Percentiles rank a stretch among this genome's conserved stretches.
Evolutionary conservation across 306 rosid genomes (phyloP).

Genomic region (Lathyrus tuberosus): DNA sequence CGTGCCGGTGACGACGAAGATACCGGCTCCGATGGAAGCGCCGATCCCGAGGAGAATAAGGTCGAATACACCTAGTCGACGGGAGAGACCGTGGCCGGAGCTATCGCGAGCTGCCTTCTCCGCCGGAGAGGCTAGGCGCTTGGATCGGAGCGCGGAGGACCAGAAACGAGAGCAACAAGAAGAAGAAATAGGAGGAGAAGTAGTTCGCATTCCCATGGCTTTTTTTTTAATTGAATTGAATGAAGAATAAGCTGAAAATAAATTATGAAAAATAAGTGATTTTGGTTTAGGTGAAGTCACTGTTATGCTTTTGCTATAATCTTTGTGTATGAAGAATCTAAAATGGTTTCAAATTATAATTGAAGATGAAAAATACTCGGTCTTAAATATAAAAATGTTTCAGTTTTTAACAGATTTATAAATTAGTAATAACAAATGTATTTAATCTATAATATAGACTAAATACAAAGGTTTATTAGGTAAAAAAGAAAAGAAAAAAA

Average conservation of each 20-base stretch:
- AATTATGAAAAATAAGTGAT: too few relatives aligned
- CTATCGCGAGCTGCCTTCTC: constrained; percentile 56
- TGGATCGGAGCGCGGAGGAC: constrained; percentile 76
- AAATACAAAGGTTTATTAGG: too few relatives aligned
- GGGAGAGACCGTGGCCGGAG: constrained; percentile 71
- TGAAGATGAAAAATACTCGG: too few relatives aligned
- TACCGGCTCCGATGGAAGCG: constrained; percentile 95
- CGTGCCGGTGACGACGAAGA: constrained; percentile 91
- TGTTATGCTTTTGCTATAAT: too few relatives aligned
- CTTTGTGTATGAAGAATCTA: too few relatives aligned
- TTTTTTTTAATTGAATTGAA: background rate
- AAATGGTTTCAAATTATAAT: too few relatives aligned
- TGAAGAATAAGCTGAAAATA: background rate
- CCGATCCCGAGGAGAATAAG: constrained; percentile 90
- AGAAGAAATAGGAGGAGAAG: constrained; percentile 31
- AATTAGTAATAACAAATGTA: too few relatives aligned
- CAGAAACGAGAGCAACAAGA: constrained; percentile 62
- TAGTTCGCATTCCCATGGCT: constrained; percentile 48
- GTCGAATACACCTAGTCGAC: constrained; percentile 80
- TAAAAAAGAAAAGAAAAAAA: too few relatives aligned
- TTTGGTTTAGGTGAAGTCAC: too few relatives aligned
- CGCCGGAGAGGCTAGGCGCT: constrained; percentile 53
- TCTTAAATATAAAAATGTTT: too few relatives aligned
- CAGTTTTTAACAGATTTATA: too few relatives aligned
- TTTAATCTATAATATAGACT: too few relatives aligned